Conservation (phyloP, 1,284 basidiomycete species). For the Malassezia globosa region DNA sequence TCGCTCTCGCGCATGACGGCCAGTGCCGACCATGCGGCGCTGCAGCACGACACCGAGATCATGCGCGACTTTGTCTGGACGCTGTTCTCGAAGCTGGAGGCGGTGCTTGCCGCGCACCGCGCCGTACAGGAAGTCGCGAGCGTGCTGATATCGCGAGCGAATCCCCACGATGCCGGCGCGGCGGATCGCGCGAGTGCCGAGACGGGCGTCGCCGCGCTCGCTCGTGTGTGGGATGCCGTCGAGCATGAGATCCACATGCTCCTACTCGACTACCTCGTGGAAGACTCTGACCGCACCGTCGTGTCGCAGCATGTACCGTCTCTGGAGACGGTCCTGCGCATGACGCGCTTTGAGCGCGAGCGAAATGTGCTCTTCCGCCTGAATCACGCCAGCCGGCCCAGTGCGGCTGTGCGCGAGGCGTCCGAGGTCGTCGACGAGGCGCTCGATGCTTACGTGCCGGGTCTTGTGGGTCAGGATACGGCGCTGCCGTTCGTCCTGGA, state of each 20-base stretch:
- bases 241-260: slow-evolving; percentile 70
- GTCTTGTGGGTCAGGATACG: slow-evolving; percentile 56
- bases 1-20: slow-evolving; percentile 26
- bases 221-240: slow-evolving; percentile 82
- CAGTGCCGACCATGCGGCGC: slow-evolving; percentile 25
- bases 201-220: slow-evolving; percentile 48
- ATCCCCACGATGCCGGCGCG: slow-evolving; percentile 23
- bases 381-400: slow-evolving; percentile 56
- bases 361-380: slow-evolving; percentile 65
- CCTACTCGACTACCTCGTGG: slow-evolving; percentile 80
- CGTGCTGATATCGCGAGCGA: slow-evolving; percentile 25
- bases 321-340: slow-evolving; percentile 73
- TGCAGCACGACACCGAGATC: slow-evolving; percentile 39
- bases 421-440: slow-evolving; percentile 77
- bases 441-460: slow-evolving; percentile 81
- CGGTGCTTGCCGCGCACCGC: slow-evolving; percentile 82
- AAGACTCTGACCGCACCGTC: slow-evolving; percentile 68
- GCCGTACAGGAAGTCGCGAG: slow-evolving; percentile 72
- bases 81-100: slow-evolving; percentile 86
- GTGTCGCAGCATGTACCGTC: slow-evolving; percentile 64
- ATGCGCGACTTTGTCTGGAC: slow-evolving; percentile 89
- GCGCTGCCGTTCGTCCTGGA: not conserved
- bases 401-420: slow-evolving; percentile 56
- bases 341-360: slow-evolving; percentile 30
- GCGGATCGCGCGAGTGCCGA: slow-evolving; percentile 13